Conservation (phyloP, 805 yeast genomes). For the Starmerella stellata region DNA sequence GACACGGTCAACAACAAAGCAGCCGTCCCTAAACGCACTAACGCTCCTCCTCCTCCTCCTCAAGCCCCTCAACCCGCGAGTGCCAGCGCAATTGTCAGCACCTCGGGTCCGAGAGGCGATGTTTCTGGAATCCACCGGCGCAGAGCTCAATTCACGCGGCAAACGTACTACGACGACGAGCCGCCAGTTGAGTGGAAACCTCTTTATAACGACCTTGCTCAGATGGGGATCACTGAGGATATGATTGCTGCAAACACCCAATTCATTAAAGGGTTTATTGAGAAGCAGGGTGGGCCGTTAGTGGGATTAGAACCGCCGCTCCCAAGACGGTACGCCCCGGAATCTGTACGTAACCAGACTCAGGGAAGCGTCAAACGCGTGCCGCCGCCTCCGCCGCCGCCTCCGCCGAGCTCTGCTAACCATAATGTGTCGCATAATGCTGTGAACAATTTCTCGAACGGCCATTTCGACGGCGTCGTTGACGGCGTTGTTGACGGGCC, state of each 20-base stretch:
- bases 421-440: too few species aligned
- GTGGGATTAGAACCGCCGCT: slow-evolving; percentile 73
- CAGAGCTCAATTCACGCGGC: slow-evolving; percentile 18
- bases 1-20: slow-evolving; percentile 72
- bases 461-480: not conserved
- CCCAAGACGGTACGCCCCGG: slow-evolving; percentile 34
- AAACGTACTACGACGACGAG: slow-evolving; percentile 50
- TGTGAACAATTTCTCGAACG: too few species aligned
- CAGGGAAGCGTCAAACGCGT: slow-evolving; percentile 1
- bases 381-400: slow-evolving; percentile 23
- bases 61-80: slow-evolving; percentile 28
- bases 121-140: slow-evolving; percentile 21
- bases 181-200: slow-evolving; percentile 79
- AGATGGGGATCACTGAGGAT: slow-evolving; percentile 67
- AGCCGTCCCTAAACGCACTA: slow-evolving; percentile 57
- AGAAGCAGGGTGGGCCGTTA: slow-evolving; percentile 58
- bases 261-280: slow-evolving; percentile 61
- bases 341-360: not conserved
- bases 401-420: slow-evolving; percentile 22
- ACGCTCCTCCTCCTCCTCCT: slow-evolving; percentile 12
- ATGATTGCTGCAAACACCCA: slow-evolving; percentile 76
- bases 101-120: slow-evolving; percentile 40
- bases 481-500: not conserved
- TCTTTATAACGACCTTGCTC: slow-evolving; percentile 51
- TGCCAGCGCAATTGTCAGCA: slow-evolving; percentile 30